A percentile compares a stretch with the other conserved stretches of the same genome.
These are phyloP conservation scores for Acer campestre DNA, from an alignment of 345 rosid species.

Conservation along the genomic window DNA sequence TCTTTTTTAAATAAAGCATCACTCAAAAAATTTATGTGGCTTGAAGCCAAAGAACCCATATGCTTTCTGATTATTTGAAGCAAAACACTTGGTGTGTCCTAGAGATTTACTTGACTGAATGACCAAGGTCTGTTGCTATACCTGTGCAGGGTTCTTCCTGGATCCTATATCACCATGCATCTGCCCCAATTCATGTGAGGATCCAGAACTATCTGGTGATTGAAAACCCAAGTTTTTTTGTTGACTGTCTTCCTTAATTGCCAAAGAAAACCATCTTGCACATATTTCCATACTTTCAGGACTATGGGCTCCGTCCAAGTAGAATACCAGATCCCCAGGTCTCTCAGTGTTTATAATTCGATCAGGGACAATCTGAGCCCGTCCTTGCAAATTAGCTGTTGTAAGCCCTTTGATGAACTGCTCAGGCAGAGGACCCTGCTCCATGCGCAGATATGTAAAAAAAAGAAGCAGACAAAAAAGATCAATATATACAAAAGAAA, in stretches of 20 bases:
- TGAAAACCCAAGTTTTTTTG: constrained; percentile 33
- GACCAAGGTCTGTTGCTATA: constrained; percentile 18
- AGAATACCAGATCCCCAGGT: constrained; percentile 71
- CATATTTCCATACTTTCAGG: constrained; percentile 96
- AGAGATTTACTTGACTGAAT: background rate
- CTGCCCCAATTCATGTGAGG: constrained; percentile 34
- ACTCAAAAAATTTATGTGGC: background rate
- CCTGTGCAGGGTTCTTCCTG: constrained; percentile 60
- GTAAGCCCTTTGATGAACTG: constrained; percentile 81
- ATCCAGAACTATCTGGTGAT: constrained; percentile 35
- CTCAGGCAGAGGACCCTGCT: constrained; percentile 74
- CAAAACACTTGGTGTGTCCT: background rate
- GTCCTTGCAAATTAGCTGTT: constrained; percentile 85
- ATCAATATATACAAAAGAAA: constrained; percentile 1
- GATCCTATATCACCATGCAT: constrained; percentile 22
- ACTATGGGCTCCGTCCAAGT: constrained; percentile 95
- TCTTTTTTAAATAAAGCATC: background rate
- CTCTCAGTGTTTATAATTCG: constrained; percentile 41
- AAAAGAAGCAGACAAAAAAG: constrained; percentile 4
- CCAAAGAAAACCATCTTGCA: constrained; percentile 81
- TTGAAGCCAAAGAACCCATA: background rate
- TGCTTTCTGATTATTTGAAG: background rate
- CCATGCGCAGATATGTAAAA: constrained; percentile 23
- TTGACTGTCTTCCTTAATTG: constrained; percentile 52
- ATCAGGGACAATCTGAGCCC: constrained; percentile 89